A percentile compares a stretch with the other conserved stretches of the same genome.
phyloP scores from a whole-genome alignment of 2,329 filamentous ascomycete species.

The Madurella fahalii region DNA sequence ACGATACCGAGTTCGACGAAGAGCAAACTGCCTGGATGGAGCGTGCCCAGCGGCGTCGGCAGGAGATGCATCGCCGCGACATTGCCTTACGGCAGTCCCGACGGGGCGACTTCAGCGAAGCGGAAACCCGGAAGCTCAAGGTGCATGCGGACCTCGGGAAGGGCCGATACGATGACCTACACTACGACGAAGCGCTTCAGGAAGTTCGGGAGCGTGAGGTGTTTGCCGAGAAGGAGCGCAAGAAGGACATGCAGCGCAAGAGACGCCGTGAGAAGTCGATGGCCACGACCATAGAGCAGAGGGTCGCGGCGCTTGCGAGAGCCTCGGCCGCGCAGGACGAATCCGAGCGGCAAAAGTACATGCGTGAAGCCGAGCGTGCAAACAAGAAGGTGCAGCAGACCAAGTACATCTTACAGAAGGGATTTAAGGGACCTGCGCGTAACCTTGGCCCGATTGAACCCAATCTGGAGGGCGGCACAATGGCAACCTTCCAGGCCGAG shows the following conservation, averaged over 20 bases:
- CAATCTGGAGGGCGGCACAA: slow-evolving; percentile 78
- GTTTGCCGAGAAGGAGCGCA: slow-evolving; percentile 93
- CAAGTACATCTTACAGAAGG: slow-evolving; percentile 79
- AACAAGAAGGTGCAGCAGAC: slow-evolving; percentile 92
- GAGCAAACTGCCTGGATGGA: slow-evolving; percentile 49
- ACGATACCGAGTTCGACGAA: slow-evolving; percentile 41
- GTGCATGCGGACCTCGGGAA: slow-evolving; percentile 68
- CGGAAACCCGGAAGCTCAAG: slow-evolving; percentile 58
- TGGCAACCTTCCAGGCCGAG: slow-evolving; percentile 76
- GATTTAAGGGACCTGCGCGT: slow-evolving; percentile 71
- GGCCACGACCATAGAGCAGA: slow-evolving; percentile 86
- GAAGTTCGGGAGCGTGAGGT: slow-evolving; percentile 89
- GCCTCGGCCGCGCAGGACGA: slow-evolving; percentile 78
- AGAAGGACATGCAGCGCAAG: slow-evolving; percentile 99
- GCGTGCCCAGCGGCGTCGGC: slow-evolving; percentile 61
- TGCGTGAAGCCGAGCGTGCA: slow-evolving; percentile 82
- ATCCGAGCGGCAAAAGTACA: slow-evolving; percentile 71
- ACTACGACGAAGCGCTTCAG: slow-evolving; percentile 76
- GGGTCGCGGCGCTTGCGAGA: slow-evolving; percentile 75
- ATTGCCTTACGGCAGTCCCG: slow-evolving; percentile 59
- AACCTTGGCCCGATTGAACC: slow-evolving; percentile 68
- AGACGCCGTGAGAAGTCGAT: slow-evolving; percentile 93
- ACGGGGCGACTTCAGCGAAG: slow-evolving; percentile 55
- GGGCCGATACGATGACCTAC: slow-evolving; percentile 68
- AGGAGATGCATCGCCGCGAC: slow-evolving; percentile 63